Percentiles rank a stretch among this genome's conserved stretches.
These are phyloP conservation scores for Cornus suecica DNA, from an alignment of 148 eudicot genomes.

Conservation along the genomic window DNA sequence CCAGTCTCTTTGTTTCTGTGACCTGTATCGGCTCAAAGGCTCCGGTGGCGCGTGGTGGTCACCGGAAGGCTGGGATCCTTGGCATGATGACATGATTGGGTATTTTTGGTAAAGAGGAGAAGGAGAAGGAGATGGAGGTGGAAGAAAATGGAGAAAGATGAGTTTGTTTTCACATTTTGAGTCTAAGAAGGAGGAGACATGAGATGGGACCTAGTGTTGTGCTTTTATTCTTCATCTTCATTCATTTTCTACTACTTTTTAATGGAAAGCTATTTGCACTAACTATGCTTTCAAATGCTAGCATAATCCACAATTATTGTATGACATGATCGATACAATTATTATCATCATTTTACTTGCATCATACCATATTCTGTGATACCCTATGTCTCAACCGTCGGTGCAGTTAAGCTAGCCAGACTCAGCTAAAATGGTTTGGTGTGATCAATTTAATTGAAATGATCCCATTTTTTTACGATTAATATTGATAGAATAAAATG, in stretches of 20 bases:
- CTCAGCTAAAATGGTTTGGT: not conserved
- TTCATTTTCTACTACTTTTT: not conserved
- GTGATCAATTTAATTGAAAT: too few relatives aligned
- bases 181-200: slow-evolving; percentile 25
- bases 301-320: not conserved
- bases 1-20: slow-evolving; percentile 64
- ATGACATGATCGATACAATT: not conserved
- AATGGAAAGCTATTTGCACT: not conserved
- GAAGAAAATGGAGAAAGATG: slow-evolving; percentile 18
- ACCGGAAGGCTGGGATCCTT: slow-evolving; percentile 16
- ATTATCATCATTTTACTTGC: not conserved
- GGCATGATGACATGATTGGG: slow-evolving; percentile 22
- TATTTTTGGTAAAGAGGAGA: not conserved
- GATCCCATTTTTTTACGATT: not conserved
- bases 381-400: not conserved
- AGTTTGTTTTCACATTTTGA: slow-evolving; percentile 15
- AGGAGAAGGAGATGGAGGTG: not conserved
- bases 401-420: not conserved
- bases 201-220: slow-evolving; percentile 20
- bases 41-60: slow-evolving; percentile 1
- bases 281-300: not conserved
- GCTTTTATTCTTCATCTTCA: slow-evolving; percentile 16
- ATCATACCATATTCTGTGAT: not conserved
- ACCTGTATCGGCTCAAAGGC: slow-evolving; percentile 52
- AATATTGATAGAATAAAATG: too few relatives aligned